Conservation (phyloP, 1,139 yeast genomes). For the Diutina sp. region DNA sequence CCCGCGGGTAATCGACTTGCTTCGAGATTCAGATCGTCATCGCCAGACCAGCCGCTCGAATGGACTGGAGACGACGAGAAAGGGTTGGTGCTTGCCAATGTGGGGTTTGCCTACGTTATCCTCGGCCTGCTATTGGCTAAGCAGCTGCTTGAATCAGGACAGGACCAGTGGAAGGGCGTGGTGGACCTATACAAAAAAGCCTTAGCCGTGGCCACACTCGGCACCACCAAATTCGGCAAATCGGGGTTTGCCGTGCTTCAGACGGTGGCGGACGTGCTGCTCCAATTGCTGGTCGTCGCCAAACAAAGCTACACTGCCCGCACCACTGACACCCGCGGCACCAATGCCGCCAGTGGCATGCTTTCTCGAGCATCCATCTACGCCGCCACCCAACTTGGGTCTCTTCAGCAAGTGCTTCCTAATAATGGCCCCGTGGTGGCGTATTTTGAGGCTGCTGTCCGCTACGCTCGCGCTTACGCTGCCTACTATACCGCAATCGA, state of each 20-base stretch:
- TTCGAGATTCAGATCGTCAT: background rate
- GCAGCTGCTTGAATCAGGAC: background rate
- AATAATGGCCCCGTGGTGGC: conserved; percentile 3
- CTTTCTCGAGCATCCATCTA: background rate
- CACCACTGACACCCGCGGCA: background rate
- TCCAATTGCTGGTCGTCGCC: background rate
- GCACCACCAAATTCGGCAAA: background rate
- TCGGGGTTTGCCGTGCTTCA: background rate
- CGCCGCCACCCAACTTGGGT: background rate
- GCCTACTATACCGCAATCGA: conserved; percentile 31
- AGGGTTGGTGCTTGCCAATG: background rate
- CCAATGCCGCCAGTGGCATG: background rate
- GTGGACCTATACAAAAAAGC: background rate
- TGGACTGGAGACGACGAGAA: background rate
- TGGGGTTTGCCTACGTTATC: background rate
- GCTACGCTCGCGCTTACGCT: conserved; percentile 28
- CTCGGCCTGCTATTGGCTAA: background rate
- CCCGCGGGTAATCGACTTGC: background rate
- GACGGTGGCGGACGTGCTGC: background rate
- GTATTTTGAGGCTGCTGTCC: conserved; percentile 20
- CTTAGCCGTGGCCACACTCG: background rate
- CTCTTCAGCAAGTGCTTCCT: background rate
- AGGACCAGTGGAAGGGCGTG: background rate
- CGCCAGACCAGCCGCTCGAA: background rate
- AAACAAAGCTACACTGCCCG: background rate